Percentiles rank a stretch among this genome's conserved stretches.
Evolutionary conservation across 441 rosid genomes (phyloP).

Genomic region (Omphalea diandra): DNA sequence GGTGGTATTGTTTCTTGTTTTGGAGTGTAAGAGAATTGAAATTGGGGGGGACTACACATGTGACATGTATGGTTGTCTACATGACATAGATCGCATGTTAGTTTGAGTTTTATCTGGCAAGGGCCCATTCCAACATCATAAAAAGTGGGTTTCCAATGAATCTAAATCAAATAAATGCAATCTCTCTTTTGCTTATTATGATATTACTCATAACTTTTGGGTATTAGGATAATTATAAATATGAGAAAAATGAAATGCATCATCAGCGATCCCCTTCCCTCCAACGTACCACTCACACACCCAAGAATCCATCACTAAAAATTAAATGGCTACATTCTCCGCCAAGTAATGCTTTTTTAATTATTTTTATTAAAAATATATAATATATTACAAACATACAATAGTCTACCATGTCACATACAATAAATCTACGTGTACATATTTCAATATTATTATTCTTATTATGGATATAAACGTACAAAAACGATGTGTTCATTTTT

Average conservation of each 20-base stretch:
- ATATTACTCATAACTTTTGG: not conserved
- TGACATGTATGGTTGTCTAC: conserved; percentile 43
- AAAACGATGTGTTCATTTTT: not conserved
- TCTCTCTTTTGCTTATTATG: not conserved
- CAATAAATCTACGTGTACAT: no score
- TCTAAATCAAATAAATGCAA: not conserved
- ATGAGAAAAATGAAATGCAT: no score
- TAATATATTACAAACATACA: no score
- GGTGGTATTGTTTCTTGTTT: conserved; percentile 23
- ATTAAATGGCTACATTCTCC: no score
- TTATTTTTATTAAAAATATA: no score
- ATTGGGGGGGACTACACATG: conserved; percentile 39
- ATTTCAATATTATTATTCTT: no score
- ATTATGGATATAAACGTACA: not conserved
- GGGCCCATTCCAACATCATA: conserved; percentile 32
- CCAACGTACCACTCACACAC: no score
- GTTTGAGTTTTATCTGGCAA: conserved; percentile 37
- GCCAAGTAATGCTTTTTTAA: no score
- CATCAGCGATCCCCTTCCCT: no score
- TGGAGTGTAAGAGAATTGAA: conserved; percentile 33
- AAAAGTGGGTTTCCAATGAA: conserved; percentile 29
- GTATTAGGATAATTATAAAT: no score
- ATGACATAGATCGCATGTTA: conserved; percentile 40
- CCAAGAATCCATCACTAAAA: no score
- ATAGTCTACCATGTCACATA: no score